Base-by-base conservation (phyloP, 2,329 filamentous ascomycete species). In the Ophiostoma angusticollis region DNA sequence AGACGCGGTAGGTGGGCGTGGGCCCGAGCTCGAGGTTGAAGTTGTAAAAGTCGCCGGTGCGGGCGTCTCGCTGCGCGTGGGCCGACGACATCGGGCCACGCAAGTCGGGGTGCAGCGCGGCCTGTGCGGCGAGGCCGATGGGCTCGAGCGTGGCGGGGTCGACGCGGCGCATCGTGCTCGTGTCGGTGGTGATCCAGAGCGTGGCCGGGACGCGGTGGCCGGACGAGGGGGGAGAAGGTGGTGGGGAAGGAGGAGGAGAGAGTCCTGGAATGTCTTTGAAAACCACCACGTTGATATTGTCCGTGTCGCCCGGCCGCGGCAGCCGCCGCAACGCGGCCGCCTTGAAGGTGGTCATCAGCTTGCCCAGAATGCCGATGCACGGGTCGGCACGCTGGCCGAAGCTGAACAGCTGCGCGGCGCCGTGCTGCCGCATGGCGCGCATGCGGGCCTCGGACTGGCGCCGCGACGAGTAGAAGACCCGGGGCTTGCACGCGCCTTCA, bases 31-130 rank as follows among this genome's bases (percentile, higher is more conserved):
- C 67, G n/a, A 87, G 69, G 51, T 93, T 93, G 60, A 74, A 89
- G 58, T 91, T 93, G 66, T 74, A 89, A 6, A 83, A 53, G 46
- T 91, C 83, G 6, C 84, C 84, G 0, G 78, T 86, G 0, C 59
- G 56, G 0, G 79, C 80, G 53, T 91, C 83, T 1, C 72, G 69
- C 39, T 79, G 75, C 0, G 79, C 74, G 54, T 93, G 85, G 0
- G 84, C 73, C 28, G 72, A 78, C 2, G 79, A 78, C 12, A 83
- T 53, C 0, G 68, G 71, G 0, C 84, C 84, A 11, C 63, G 72
- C 11, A 93, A 65, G 0, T 72, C 65, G 0, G 80, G 78, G 53
- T 93, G 78, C 12, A 93, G 63, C 2, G 51, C 53, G 1, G 52
- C 51, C 51, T 89, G 83, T 0, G 56, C 55, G 0, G 74, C 69